Conservation (phyloP, 768 basidiomycete genomes). For the Candolleomyces eurysporus region DNA sequence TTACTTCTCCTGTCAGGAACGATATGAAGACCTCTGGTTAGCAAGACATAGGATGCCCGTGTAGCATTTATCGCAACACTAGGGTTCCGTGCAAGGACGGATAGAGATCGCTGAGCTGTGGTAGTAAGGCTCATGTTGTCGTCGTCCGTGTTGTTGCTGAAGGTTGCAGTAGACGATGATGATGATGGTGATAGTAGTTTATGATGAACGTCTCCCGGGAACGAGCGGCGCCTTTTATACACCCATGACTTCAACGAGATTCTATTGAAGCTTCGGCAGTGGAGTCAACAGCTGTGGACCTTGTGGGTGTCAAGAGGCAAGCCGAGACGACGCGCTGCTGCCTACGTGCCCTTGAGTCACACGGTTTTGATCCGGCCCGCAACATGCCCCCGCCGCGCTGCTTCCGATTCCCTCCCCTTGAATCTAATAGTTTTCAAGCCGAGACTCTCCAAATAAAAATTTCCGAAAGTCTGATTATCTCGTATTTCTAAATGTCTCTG, state of each 20-base stretch:
- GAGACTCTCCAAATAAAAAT: too few species aligned
- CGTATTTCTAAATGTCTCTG: too few species aligned
- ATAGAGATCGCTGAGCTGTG: not conserved
- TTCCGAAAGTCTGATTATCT: too few species aligned
- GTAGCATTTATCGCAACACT: too few species aligned
- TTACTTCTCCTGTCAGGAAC: not conserved
- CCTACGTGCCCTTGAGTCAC: not conserved
- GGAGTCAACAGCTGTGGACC: not conserved
- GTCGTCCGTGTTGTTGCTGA: not conserved
- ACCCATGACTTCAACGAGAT: not conserved
- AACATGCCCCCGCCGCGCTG: too few species aligned
- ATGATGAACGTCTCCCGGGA: not conserved
- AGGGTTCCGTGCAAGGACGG: not conserved
- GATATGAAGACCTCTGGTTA: not conserved
- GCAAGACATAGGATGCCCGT: not conserved
- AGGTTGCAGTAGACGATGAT: not conserved
- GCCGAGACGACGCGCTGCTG: conserved; percentile 1
- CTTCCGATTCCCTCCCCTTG: too few species aligned
- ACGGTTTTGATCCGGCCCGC: not conserved
- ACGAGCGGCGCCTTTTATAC: not conserved
- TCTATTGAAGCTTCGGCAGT: not conserved
- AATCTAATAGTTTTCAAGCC: too few species aligned
- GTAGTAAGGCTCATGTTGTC: not conserved
- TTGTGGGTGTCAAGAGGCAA: not conserved
- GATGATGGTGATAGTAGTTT: too few species aligned